Conservation (phyloP, 2,329 filamentous ascomycete species). For the Podosphaera aphanis region DNA sequence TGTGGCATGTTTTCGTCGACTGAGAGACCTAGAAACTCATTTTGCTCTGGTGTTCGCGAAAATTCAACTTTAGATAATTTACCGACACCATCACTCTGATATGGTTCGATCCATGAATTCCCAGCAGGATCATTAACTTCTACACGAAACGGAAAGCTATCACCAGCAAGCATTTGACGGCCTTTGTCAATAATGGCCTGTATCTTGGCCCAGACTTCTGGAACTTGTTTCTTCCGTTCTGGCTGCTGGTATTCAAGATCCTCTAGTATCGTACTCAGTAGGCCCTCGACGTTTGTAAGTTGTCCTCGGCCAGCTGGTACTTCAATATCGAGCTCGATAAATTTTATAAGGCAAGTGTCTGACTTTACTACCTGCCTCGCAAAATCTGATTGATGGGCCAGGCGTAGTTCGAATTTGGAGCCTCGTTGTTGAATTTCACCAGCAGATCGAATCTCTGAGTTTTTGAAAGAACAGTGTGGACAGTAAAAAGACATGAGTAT, state of each 20-base stretch:
- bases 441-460: slow-evolving; percentile 84
- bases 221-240: slow-evolving; percentile 51
- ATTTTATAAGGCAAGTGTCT: slow-evolving; percentile 62
- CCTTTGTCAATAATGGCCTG: slow-evolving; percentile 52
- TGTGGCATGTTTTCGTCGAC: slow-evolving; percentile 31
- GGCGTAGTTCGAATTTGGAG: slow-evolving; percentile 56
- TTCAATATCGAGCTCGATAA: slow-evolving; percentile 82
- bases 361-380: slow-evolving; percentile 79
- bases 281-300: slow-evolving; percentile 79
- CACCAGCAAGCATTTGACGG: slow-evolving; percentile 52
- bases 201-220: slow-evolving; percentile 59
- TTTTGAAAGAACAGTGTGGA: slow-evolving; percentile 67
- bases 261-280: slow-evolving; percentile 53
- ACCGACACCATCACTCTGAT: slow-evolving; percentile 52
- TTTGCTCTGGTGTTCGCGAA: slow-evolving; percentile 60
- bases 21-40: slow-evolving; percentile 58
- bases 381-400: slow-evolving; percentile 52
- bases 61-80: slow-evolving; percentile 84
- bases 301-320: slow-evolving; percentile 79
- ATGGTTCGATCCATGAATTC: slow-evolving; percentile 90
- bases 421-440: slow-evolving; percentile 81
- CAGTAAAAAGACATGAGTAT: slow-evolving; percentile 95
- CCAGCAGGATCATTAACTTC: slow-evolving; percentile 77
- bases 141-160: slow-evolving; percentile 68
- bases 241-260: slow-evolving; percentile 66